These are phyloP conservation scores for Thecaphora thlaspeos DNA, from an alignment of 1,284 basidiomycete species.

Conservation along the genomic window DNA sequence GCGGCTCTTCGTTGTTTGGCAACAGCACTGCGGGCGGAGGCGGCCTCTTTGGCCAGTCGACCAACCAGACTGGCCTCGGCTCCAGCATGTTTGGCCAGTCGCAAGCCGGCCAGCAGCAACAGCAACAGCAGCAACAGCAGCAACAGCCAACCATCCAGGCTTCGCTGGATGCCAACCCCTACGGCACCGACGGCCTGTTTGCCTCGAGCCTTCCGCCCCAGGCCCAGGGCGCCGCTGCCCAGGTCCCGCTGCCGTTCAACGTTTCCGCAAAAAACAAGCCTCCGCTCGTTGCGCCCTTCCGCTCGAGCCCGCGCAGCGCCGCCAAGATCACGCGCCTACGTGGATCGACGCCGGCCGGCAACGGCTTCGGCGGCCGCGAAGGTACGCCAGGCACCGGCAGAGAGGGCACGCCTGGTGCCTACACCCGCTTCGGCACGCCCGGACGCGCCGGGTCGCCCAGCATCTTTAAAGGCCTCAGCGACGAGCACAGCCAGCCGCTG, in stretches of 20 bases:
- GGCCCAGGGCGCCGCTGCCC: slow-evolving; percentile 39
- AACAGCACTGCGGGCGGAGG: slow-evolving; percentile 16
- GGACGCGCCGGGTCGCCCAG: slow-evolving; percentile 50
- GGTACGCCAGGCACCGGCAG: slow-evolving; percentile 43
- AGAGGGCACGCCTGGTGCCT: slow-evolving; percentile 50
- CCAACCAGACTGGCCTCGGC: slow-evolving; percentile 18
- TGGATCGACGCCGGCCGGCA: slow-evolving; percentile 46
- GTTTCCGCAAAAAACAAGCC: slow-evolving; percentile 58
- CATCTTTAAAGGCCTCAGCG: slow-evolving; percentile 64
- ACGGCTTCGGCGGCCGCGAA: slow-evolving; percentile 36
- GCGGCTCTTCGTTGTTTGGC: slow-evolving; percentile 50
- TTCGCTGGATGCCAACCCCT: slow-evolving; percentile 76
- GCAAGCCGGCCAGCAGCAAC: slow-evolving; percentile 11
- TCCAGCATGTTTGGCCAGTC: slow-evolving; percentile 22
- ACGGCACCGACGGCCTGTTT: slow-evolving; percentile 72
- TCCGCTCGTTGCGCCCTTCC: slow-evolving; percentile 62
- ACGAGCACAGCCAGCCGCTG: slow-evolving; percentile 55
- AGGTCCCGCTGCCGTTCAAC: slow-evolving; percentile 52
- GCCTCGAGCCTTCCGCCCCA: slow-evolving; percentile 36
- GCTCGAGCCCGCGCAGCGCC: slow-evolving; percentile 47
- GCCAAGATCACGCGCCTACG: slow-evolving; percentile 52
- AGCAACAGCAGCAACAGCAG: slow-evolving; percentile 44
- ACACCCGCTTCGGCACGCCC: slow-evolving; percentile 24
- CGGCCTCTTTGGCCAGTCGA: slow-evolving; percentile 33
- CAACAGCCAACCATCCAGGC: slow-evolving; percentile 51